Evolutionary conservation across 75 land plant genomes (phyloP), one percentile per base, ranked within the genome.

Genomic region (Selaginella moellendorffii): DNA sequence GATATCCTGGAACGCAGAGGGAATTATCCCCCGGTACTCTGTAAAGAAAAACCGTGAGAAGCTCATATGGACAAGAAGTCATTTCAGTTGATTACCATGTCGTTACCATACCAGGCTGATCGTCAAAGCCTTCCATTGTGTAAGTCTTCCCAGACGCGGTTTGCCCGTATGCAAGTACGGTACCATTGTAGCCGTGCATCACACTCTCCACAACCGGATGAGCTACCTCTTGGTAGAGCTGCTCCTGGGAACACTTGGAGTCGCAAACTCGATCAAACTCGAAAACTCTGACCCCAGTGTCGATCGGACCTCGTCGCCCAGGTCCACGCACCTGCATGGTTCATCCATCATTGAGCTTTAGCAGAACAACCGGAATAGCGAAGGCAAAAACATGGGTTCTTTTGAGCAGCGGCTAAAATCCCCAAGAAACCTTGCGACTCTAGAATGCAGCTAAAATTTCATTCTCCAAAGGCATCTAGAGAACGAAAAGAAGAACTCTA

Each of bases 71-170:
- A n/a, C n/a, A n/a, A n/a, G n/a, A n/a, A n/a, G n/a, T n/a, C n/a
- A n/a, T n/a, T n/a, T n/a, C n/a, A n/a, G n/a, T n/a, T n/a, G n/a
- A n/a, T n/a, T n/a, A n/a, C n/a, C n/a, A n/a, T n/a, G n/a, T n/a
- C n/a, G n/a, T n/a, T n/a, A n/a, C n/a, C n/a, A n/a, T n/a, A n/a
- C 76, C 76, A 17, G 76, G 72, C 27, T 66, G 65, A 42, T 69
- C 46, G 17, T 74, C 76, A 42, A 31, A 54, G 0, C 76, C 76
- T 26, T 74, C 76, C 76, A 74, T 74, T 18, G 76, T 74, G 67
- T 63, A 74, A 0, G 76, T 74, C 61, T 69, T 74, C 42, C 76
- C 76, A 0, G 76, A 74, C 0, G 76, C 76, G 28, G 76, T 74
- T 51, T 74, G 76, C 23, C 76, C 76, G 64, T 74, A 74, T 9